phyloP scores from a whole-genome alignment of 768 basidiomycete species.

The Amanita polypyramis region DNA sequence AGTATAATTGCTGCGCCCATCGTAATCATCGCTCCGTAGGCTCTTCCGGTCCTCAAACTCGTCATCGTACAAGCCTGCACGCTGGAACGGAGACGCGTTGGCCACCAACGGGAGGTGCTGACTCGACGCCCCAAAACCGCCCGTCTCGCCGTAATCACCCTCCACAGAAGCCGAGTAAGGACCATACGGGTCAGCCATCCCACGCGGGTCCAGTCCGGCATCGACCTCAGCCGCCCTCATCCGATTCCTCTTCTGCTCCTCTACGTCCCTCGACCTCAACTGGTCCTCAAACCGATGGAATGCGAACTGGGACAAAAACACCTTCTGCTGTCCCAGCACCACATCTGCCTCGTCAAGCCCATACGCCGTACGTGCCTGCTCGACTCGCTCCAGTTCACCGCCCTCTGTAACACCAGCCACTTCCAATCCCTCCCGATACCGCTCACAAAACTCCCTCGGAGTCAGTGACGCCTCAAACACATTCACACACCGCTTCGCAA shows the following conservation, averaged over 20 bases:
- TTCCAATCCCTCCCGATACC: slow-evolving; percentile 65
- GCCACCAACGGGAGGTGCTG: slow-evolving; percentile 77
- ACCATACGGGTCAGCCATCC: slow-evolving; percentile 57
- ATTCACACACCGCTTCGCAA: slow-evolving; percentile 54
- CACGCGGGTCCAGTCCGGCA: slow-evolving; percentile 50
- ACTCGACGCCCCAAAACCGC: slow-evolving; percentile 44
- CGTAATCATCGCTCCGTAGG: slow-evolving; percentile 67
- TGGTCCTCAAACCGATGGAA: slow-evolving; percentile 88
- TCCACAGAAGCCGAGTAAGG: slow-evolving; percentile 46
- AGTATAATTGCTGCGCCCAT: slow-evolving; percentile 68
- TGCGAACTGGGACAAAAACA: slow-evolving; percentile 76
- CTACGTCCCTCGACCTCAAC: slow-evolving; percentile 71
- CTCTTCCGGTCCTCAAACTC: slow-evolving; percentile 72
- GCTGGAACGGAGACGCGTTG: slow-evolving; percentile 75
- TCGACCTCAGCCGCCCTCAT: slow-evolving; percentile 68
- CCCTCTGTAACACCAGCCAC: slow-evolving; percentile 50
- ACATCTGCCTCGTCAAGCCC: slow-evolving; percentile 60
- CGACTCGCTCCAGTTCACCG: slow-evolving; percentile 45
- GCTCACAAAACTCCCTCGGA: slow-evolving; percentile 73
- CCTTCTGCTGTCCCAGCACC: slow-evolving; percentile 78
- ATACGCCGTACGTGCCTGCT: slow-evolving; percentile 45
- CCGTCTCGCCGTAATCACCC: slow-evolving; percentile 30
- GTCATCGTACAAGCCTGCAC: slow-evolving; percentile 66
- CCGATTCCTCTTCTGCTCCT: slow-evolving; percentile 77
- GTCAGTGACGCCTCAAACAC: slow-evolving; percentile 82